Evolutionary conservation across 192 early-diverging fungal species (phyloP).

Genomic region (Phycomyces blakesleeanus): DNA sequence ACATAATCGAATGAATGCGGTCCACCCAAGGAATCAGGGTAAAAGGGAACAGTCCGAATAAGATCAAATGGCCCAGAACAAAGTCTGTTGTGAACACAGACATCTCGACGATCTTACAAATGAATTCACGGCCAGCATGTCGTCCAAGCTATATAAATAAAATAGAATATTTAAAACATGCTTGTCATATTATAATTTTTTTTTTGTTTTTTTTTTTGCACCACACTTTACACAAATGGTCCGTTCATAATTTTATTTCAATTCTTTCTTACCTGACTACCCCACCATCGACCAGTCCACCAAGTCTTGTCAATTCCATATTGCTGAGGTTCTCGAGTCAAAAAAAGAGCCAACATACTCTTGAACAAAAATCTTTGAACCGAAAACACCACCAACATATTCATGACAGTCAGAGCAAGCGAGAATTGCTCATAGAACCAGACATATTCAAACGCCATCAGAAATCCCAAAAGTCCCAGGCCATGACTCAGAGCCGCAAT

Average conservation of each 20-base stretch:
- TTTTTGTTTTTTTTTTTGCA: no score
- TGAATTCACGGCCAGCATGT: slow-evolving; percentile 41
- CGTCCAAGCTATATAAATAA: slow-evolving; percentile 8
- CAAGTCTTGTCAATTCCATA: slow-evolving; percentile 66
- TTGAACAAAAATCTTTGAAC: slow-evolving; percentile 60
- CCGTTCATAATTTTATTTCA: slow-evolving; percentile 61
- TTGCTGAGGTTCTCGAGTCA: slow-evolving; percentile 64
- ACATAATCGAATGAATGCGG: slow-evolving; percentile 61
- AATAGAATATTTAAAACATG: no score
- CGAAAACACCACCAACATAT: slow-evolving; percentile 50
- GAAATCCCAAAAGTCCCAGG: slow-evolving; percentile 45
- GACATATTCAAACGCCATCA: slow-evolving; percentile 49
- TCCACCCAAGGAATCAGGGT: slow-evolving; percentile 59
- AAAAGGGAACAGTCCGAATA: slow-evolving; percentile 71
- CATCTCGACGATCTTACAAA: slow-evolving; percentile 82
- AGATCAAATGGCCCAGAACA: slow-evolving; percentile 59
- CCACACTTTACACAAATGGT: no score
- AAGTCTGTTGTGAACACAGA: slow-evolving; percentile 65
- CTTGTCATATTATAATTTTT: no score
- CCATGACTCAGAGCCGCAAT: slow-evolving; percentile 58
- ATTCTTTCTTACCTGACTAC: slow-evolving; percentile 56
- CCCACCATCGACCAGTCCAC: slow-evolving; percentile 68
- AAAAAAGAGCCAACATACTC: slow-evolving; percentile 51
- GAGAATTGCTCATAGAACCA: slow-evolving; percentile 57
- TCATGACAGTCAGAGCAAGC: slow-evolving; percentile 48